Percentiles rank a stretch among this genome's conserved stretches.
phyloP scores from a whole-genome alignment of 305 asterid species.

The Fraxinus paxiana region DNA sequence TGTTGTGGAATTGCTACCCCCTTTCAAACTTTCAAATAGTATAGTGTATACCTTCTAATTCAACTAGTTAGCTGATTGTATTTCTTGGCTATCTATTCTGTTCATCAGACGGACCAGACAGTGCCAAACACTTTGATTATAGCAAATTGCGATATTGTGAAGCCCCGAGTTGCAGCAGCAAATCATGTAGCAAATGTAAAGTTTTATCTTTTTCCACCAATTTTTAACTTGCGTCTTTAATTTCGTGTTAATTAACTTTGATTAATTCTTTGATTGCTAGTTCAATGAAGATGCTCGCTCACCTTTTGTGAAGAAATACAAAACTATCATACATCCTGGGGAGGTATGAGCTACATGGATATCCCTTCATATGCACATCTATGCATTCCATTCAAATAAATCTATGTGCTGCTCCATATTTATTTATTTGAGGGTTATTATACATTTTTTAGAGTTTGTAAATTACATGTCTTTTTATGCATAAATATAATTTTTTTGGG shows the following conservation, averaged over 20 bases:
- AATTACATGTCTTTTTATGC: neutral
- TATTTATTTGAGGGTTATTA: neutral
- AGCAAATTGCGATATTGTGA: slow-evolving; percentile 88
- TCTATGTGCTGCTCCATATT: neutral
- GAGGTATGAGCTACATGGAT: slow-evolving; percentile 53
- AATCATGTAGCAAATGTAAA: slow-evolving; percentile 75
- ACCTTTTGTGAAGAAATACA: slow-evolving; percentile 85
- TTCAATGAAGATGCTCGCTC: slow-evolving; percentile 95
- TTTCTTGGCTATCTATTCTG: slow-evolving; percentile 13
- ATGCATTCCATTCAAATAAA: neutral
- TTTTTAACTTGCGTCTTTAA: neutral
- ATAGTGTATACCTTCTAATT: slow-evolving; percentile 6
- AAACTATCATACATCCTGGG: slow-evolving; percentile 94
- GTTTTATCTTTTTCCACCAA: neutral
- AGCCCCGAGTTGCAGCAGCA: slow-evolving; percentile 90
- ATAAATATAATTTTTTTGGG: neutral
- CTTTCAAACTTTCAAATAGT: neutral
- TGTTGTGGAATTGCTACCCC: neutral
- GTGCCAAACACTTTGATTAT: slow-evolving; percentile 92
- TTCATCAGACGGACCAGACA: slow-evolving; percentile 72
- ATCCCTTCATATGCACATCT: neutral
- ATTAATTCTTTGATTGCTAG: slow-evolving; percentile 34
- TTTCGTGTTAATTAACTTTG: slow-evolving; percentile 14
- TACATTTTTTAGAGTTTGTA: neutral
- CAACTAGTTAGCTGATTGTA: slow-evolving; percentile 17